Evolutionary conservation across 495 filamentous ascomycete species (phyloP).

Genomic region (Trichocladium uniseriatum): DNA sequence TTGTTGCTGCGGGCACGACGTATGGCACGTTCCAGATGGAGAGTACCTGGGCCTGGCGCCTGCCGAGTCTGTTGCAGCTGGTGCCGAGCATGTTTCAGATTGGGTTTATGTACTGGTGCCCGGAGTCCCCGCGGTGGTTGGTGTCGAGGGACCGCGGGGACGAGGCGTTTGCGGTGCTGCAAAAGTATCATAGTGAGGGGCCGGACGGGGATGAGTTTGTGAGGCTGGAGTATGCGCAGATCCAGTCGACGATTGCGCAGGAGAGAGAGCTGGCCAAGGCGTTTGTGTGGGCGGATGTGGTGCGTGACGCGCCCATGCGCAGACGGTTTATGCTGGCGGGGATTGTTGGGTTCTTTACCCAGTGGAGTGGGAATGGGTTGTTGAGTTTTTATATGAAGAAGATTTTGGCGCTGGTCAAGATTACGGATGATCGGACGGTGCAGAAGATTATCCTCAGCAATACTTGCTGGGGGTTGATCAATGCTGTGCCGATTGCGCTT

Average conservation of each 20-base stretch:
- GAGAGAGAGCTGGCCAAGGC: constrained; percentile 37
- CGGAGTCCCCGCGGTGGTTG: constrained; percentile 45
- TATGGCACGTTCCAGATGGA: constrained; percentile 46
- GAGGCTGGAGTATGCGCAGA: constrained; percentile 45
- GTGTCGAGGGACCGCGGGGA: constrained; percentile 37
- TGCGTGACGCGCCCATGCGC: constrained; percentile 43
- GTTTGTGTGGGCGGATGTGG: constrained; percentile 44
- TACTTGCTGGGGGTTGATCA: constrained; percentile 47
- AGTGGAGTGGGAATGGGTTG: constrained; percentile 51
- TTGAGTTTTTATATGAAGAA: constrained; percentile 39
- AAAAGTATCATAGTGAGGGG: constrained; percentile 50
- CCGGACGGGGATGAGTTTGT: constrained; percentile 43
- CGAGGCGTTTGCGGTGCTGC: constrained; percentile 45
- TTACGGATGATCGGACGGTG: constrained; percentile 33
- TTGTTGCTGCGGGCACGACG: constrained; percentile 46
- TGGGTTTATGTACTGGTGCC: constrained; percentile 38
- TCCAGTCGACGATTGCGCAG: constrained; percentile 43
- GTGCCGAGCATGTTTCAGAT: constrained; percentile 45
- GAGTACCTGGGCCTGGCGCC: constrained; percentile 50
- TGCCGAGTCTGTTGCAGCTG: constrained; percentile 46
- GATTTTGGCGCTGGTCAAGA: constrained; percentile 35
- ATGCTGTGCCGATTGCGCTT: constrained; percentile 42
- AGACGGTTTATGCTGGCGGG: constrained; percentile 41
- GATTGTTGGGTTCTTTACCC: constrained; percentile 45
- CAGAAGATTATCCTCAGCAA: constrained; percentile 47